Evolutionary conservation across 225 moss, liverwort and hornwort genomes (phyloP).

Genomic region (Climacium dendroides): DNA sequence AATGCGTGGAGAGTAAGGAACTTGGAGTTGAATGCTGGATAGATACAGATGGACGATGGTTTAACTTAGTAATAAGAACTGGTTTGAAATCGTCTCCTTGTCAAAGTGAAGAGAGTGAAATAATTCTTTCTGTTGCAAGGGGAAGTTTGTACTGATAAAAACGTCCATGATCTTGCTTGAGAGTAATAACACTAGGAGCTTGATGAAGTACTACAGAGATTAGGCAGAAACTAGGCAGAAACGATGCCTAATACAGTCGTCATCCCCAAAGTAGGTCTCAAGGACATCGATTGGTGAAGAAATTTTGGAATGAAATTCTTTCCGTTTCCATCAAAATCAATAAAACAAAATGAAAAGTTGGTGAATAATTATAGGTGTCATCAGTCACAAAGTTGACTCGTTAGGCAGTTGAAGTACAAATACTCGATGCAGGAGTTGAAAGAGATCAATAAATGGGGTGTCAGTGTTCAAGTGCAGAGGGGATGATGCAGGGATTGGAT

Average conservation of each 20-base stretch:
- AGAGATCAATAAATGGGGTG: background rate
- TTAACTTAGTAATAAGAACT: no score
- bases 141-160: background rate
- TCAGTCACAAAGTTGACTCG: slow-evolving; percentile 2
- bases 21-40: background rate
- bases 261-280: background rate
- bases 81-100: no score
- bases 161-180: background rate
- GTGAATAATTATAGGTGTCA: background rate
- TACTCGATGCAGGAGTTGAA: background rate
- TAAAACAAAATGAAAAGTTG: background rate
- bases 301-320: background rate
- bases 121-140: background rate
- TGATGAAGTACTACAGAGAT: background rate
- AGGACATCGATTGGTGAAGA: background rate
- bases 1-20: no score
- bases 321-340: background rate
- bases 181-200: background rate
- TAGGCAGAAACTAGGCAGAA: background rate
- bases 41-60: background rate
- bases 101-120: background rate
- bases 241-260: background rate
- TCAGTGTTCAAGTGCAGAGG: slow-evolving; percentile 1
- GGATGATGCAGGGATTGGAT: slow-evolving; percentile 12
- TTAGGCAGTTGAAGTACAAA: background rate